Evolutionary conservation across 345 rosid genomes (phyloP), one percentile per base, ranked within the genome.

Genomic region (Citrus australasica): DNA sequence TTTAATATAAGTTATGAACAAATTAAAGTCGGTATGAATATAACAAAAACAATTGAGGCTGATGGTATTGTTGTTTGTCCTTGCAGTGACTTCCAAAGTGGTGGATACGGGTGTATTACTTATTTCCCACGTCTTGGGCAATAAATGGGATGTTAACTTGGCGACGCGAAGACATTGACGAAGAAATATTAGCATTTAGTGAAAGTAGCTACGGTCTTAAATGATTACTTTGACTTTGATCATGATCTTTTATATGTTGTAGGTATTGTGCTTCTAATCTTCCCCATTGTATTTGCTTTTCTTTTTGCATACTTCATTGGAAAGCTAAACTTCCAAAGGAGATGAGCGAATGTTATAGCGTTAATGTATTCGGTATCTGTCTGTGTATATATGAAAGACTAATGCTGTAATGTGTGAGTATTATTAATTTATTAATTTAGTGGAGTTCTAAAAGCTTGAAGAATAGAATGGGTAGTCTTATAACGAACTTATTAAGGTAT

Each of bases 61-160:
- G 21, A 19, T 51, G 74, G 51, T 46, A 11, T 40, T 53, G 48
- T 71, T 71, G 9, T 33, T 55, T 0, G 32, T 22, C 30, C 21
- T 14, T 28, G 71, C 77, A 79, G 81, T 79, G 27, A 22, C 82
- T 84, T 76, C 87, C 87, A 24, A 79, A 81, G 55, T 84, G 87
- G 87, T 84, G 84, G 84, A 10, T 77, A 1, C 79, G 84, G 84
- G 77, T 63, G 79, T 82, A 82, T 48, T 84, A 79, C 70, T 14
- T 82, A 21, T 79, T 81, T 72, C 84, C 87, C 2, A 76, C 76
- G 11, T 79, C 87, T 69, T 84, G 84, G 87, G 74, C 84, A 8
- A 69, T 84, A 5, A 77, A 82, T 65, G 87, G 87, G 24, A 73
- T 76, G 58, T 71, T 82, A 33, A 61, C 79, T 30, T 79, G 79